Conservation (phyloP, 352 stramenopile species). For the Phytophthora boehmeriae region DNA sequence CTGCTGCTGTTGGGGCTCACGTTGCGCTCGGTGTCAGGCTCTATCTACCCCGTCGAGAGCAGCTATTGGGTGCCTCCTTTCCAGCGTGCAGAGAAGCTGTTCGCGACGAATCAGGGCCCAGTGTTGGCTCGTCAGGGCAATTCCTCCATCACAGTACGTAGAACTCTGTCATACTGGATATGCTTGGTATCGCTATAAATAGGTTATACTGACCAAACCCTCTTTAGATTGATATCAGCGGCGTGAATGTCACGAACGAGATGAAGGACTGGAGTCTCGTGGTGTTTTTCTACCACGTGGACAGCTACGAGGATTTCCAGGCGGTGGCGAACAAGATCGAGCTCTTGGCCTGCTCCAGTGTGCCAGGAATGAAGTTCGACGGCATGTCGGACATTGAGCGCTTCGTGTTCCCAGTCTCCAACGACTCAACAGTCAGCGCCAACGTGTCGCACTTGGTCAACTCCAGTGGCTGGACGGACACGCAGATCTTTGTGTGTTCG, state of each 20-base stretch:
- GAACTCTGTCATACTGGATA: not conserved
- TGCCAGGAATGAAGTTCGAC: constrained; percentile 47
- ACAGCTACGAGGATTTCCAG: constrained; percentile 68
- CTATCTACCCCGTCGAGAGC: constrained; percentile 76
- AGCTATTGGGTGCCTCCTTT: constrained; percentile 80
- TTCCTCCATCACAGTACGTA: constrained; percentile 63
- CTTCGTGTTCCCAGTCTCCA: constrained; percentile 67
- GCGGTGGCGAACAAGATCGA: constrained; percentile 73
- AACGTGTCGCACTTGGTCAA: constrained; percentile 63
- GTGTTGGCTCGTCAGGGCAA: constrained; percentile 68
- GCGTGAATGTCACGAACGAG: constrained; percentile 68
- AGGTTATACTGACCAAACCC: not conserved
- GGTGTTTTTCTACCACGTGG: constrained; percentile 86
- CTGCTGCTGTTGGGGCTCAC: constrained; percentile 19
- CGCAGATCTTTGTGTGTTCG: constrained; percentile 81
- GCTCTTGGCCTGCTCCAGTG: constrained; percentile 67
- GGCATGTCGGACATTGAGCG: constrained; percentile 73
- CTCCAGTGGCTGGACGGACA: constrained; percentile 77
- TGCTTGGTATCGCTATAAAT: constrained; percentile 1
- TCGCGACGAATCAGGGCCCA: constrained; percentile 72
- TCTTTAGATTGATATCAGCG: constrained; percentile 60
- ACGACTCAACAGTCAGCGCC: constrained; percentile 52
- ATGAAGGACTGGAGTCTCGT: constrained; percentile 80
- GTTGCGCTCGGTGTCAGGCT: constrained; percentile 34
- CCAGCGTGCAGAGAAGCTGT: constrained; percentile 88